A percentile compares a stretch with the other conserved stretches of the same genome.
These are phyloP conservation scores for Kockiozyma suomiensis DNA, from an alignment of 805 yeast genomes.

Conservation along the genomic window DNA sequence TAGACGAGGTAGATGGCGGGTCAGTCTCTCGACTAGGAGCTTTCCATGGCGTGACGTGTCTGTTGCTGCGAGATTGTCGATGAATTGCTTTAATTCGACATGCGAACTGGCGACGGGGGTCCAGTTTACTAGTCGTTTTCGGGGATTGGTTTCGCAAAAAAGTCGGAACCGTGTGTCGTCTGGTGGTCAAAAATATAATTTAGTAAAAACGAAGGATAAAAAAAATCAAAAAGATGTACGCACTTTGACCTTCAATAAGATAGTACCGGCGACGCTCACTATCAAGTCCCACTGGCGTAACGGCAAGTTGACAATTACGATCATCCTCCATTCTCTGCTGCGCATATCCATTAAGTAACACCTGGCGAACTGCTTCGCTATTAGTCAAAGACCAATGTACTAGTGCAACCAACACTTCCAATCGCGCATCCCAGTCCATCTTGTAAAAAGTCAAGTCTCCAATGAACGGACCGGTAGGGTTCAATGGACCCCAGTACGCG, in stretches of 20 bases:
- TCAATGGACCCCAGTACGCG: slow-evolving; percentile 35
- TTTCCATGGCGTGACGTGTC: slow-evolving; percentile 19
- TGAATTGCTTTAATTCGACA: slow-evolving; percentile 37
- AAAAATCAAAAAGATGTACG: not conserved
- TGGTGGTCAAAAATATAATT: slow-evolving; percentile 9
- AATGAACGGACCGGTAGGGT: slow-evolving; percentile 27
- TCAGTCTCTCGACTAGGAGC: slow-evolving; percentile 15
- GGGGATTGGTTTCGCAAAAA: slow-evolving; percentile 41
- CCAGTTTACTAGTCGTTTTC: slow-evolving; percentile 42
- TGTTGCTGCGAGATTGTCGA: slow-evolving; percentile 10
- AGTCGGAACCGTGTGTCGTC: slow-evolving; percentile 44
- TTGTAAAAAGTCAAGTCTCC: slow-evolving; percentile 38
- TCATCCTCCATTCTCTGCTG: slow-evolving; percentile 22
- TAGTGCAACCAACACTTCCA: slow-evolving; percentile 40
- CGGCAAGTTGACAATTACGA: slow-evolving; percentile 18
- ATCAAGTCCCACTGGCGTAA: slow-evolving; percentile 37
- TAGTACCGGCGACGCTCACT: slow-evolving; percentile 34
- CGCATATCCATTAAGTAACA: slow-evolving; percentile 16
- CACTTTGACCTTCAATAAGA: slow-evolving; percentile 36
- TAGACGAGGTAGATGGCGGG: slow-evolving; percentile 21
- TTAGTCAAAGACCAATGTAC: slow-evolving; percentile 42
- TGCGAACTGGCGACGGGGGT: slow-evolving; percentile 40
- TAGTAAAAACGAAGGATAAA: not conserved
- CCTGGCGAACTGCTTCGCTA: slow-evolving; percentile 39
- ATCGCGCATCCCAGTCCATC: slow-evolving; percentile 42